A percentile compares a stretch with the other conserved stretches of the same genome.
Conservation (phyloP, 2,329 filamentous ascomycete species). For the Colletotrichum higginsianum region DNA sequence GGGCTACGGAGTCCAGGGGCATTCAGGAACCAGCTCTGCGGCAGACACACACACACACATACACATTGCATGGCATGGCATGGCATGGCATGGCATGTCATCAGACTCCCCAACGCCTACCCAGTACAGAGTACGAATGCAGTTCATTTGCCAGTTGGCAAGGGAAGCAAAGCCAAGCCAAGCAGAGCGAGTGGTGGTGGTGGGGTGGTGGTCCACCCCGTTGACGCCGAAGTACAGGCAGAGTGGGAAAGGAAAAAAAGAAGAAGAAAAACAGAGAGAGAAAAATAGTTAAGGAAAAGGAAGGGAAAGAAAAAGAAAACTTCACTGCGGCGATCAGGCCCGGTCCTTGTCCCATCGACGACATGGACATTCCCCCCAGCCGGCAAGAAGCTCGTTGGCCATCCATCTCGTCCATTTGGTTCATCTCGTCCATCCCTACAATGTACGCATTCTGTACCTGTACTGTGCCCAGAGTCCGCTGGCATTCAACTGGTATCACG, state of each 20-base stretch:
- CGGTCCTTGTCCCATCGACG: constrained; percentile 26
- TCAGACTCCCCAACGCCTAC: neutral
- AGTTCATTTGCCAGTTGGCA: no score
- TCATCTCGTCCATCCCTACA: neutral
- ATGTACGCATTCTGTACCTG: no score
- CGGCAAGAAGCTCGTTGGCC: constrained; percentile 15
- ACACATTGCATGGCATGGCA: constrained; percentile 21
- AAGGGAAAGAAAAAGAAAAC: neutral
- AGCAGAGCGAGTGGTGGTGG: constrained; percentile 19
- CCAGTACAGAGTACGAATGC: constrained; percentile 1
- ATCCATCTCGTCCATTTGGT: constrained; percentile 11
- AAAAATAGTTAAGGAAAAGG: no score
- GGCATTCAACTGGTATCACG: no score
- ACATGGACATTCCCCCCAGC: constrained; percentile 37
- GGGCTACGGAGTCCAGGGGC: neutral
- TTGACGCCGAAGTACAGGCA: constrained; percentile 19
- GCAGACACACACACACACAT: constrained; percentile 11
- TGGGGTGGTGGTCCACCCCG: constrained; percentile 22
- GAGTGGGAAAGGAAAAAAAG: no score
- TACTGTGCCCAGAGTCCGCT: no score
- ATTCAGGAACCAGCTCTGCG: constrained; percentile 32
- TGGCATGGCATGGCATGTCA: no score
- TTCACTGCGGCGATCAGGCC: constrained; percentile 24
- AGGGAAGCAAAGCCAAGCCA: constrained; percentile 19
- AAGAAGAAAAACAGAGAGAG: no score